Conservation (phyloP, 179 eudicot genomes). For the Dionaea muscipula region DNA sequence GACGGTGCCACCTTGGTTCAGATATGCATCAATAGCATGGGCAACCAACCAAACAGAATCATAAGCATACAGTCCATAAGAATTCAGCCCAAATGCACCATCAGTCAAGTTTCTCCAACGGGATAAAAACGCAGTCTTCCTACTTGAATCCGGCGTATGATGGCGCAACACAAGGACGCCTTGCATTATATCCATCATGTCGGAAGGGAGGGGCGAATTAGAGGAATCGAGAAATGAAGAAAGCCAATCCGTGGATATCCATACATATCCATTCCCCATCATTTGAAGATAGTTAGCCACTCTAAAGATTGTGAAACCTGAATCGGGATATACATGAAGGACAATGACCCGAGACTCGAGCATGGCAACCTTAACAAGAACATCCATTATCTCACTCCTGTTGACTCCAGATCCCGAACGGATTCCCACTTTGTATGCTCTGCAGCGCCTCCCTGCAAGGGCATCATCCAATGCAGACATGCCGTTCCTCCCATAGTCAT, state of each 20-base stretch:
- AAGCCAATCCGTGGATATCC: conserved; percentile 90
- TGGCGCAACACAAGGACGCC: conserved; percentile 66
- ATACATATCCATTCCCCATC: conserved; percentile 66
- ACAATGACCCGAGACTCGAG: conserved; percentile 62
- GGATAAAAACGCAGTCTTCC: conserved; percentile 32
- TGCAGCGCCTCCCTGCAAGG: conserved; percentile 58
- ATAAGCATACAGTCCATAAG: conserved; percentile 73
- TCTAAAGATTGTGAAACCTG: conserved; percentile 39
- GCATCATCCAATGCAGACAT: conserved; percentile 61
- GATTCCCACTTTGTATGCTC: conserved; percentile 52
- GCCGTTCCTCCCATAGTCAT: conserved; percentile 88
- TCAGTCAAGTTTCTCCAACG: conserved; percentile 44
- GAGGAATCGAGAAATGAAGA: conserved; percentile 46
- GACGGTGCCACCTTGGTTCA: conserved; percentile 54
- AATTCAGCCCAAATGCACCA: conserved; percentile 53
- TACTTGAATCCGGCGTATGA: conserved; percentile 46
- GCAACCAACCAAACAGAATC: conserved; percentile 75
- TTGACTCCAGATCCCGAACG: conserved; percentile 34
- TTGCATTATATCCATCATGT: conserved; percentile 31
- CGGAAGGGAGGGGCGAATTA: conserved; percentile 30
- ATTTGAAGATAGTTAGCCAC: conserved; percentile 60
- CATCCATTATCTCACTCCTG: conserved; percentile 49
- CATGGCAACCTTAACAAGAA: conserved; percentile 56
- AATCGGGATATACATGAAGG: conserved; percentile 46
- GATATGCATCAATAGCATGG: conserved; percentile 60